These are phyloP conservation scores for Ophiognomonia clavigignenti-juglandacearum DNA, from an alignment of 2,329 filamentous ascomycete species.

Conservation along the genomic window DNA sequence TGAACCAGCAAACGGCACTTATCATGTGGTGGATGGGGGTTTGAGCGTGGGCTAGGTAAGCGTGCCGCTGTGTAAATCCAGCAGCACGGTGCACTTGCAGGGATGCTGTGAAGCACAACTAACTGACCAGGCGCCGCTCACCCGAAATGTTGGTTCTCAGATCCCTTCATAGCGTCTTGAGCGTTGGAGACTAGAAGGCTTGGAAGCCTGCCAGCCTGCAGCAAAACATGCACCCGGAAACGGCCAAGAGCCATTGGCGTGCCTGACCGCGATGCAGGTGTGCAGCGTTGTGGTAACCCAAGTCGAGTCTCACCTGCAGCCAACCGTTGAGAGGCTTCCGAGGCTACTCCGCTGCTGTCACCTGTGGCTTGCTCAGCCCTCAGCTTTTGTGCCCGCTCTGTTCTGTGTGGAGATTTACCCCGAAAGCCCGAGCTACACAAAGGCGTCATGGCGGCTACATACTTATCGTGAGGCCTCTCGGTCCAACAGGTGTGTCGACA, in stretches of 20 bases:
- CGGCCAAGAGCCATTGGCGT: conserved; percentile 2
- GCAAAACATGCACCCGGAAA: conserved; percentile 3
- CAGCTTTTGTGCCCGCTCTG: no score
- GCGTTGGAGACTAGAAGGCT: background rate
- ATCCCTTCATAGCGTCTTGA: background rate
- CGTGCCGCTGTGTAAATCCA: background rate
- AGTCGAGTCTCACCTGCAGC: no score
- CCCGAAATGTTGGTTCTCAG: background rate
- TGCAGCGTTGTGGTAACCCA: no score
- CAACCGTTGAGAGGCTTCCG: no score
- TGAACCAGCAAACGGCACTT: background rate
- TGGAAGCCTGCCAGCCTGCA: background rate
- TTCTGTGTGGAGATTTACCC: no score
- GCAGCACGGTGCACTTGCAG: background rate
- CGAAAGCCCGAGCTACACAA: no score
- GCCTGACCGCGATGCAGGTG: background rate
- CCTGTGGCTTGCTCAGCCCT: no score
- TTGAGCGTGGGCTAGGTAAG: background rate
- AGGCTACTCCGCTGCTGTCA: no score
- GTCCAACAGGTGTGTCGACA: no score
- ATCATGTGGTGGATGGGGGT: background rate
- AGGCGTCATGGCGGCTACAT: no score
- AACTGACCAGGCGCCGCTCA: background rate
- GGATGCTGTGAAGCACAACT: background rate
- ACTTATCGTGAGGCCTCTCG: no score